Evolutionary conservation across 1,284 basidiomycete genomes (phyloP), one percentile per base, ranked within the genome.

Genomic region (Anthracocystis panici-leucophaei): DNA sequence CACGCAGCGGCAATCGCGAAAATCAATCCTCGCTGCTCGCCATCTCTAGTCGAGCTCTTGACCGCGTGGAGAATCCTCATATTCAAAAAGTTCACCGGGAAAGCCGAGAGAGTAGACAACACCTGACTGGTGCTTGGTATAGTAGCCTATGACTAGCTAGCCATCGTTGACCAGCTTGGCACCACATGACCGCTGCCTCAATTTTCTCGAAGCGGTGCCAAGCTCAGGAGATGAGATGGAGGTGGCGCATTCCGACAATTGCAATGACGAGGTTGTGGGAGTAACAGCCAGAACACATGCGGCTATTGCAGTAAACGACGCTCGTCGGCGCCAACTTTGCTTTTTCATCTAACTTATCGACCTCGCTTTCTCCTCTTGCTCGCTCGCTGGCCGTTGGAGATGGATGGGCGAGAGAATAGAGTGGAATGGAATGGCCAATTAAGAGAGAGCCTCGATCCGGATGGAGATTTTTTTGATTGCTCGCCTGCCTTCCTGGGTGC

Each of bases 391-490:
- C 25, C 23, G 20, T 25, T 25, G 5, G 14, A 14, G 23, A 38
- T 40, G 23, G 27, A 20, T 18, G 38, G 38, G 45, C 25, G 42
- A 29, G 27, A 23, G 16, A 33, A 31, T 46, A 21, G 33, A 21
- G 16, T 29, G 35, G 25, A 27, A 53, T 35, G 23, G 38, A 20
- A 16, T 21, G 35, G 33, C 40, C 40, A 54, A 27, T 16, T 21
- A 18, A n/a, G 14, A 7, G 27, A 53, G 38, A 33, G 51, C 45
- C 52, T 62, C 60, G 60, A 56, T 62, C 60, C 60, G 60, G 60
- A 62, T 50, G 35, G 52, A 44, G 53, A 38, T 44, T 50, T 56
- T 56, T 45, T 16, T 18, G 25, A 8, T 53, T 29, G 40, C n/a
- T 54, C n/a, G 25, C 41, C 16, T 44, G 25, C 41, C 16, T 44